Conservation (phyloP, 2,329 filamentous ascomycete genomes). For the Clarireedia sp. region DNA sequence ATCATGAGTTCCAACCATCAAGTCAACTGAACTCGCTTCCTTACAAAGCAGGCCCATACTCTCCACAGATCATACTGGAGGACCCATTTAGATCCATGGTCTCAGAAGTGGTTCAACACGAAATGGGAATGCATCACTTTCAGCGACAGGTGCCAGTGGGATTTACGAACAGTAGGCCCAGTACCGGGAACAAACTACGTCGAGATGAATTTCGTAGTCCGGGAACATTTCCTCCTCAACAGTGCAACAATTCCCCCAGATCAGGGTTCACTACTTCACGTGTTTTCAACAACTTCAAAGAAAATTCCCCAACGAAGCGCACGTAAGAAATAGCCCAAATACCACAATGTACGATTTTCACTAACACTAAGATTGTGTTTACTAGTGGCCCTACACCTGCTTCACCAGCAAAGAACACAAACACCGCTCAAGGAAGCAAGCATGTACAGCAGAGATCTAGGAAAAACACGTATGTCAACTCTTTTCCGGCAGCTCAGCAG, state of each 20-base stretch:
- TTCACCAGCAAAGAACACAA: neutral
- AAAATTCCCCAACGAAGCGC: constrained; percentile 5
- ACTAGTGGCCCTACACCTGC: neutral
- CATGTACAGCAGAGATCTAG: constrained; percentile 7
- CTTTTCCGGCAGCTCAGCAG: neutral
- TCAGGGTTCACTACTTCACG: neutral
- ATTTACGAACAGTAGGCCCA: neutral
- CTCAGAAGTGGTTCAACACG: constrained; percentile 7
- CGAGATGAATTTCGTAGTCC: no score
- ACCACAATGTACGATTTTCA: neutral
- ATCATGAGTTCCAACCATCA: neutral
- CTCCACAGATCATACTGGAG: neutral
- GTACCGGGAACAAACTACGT: neutral
- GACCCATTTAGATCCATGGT: neutral
- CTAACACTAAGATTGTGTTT: neutral
- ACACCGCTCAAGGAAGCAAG: neutral
- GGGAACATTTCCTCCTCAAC: neutral
- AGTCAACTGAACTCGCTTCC: neutral
- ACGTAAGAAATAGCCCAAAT: neutral
- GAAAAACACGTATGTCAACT: constrained; percentile 10
- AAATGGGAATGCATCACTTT: neutral
- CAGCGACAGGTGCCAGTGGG: constrained; percentile 2
- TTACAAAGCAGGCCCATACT: neutral
- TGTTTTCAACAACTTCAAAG: neutral
- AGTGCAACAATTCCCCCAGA: neutral